Evolutionary conservation across 805 yeast species (phyloP).

Genomic region (Candida cerambycidarum): DNA sequence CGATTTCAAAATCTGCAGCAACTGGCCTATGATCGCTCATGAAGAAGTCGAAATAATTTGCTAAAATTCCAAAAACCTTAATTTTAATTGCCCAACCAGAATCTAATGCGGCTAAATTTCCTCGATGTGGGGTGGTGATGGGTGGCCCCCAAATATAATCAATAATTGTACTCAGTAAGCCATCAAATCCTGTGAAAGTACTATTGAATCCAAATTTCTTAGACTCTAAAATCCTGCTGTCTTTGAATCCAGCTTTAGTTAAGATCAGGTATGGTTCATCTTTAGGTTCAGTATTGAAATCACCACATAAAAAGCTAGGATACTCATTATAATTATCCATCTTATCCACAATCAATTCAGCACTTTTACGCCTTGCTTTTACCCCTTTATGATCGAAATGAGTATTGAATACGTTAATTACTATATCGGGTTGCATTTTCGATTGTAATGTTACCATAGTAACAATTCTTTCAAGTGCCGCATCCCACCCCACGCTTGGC

Average conservation of each 20-base stretch:
- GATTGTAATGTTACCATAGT: slow-evolving; percentile 36
- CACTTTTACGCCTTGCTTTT: slow-evolving; percentile 34
- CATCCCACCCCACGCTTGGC: slow-evolving; percentile 46
- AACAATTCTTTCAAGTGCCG: slow-evolving; percentile 40
- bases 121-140: not conserved
- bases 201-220: slow-evolving; percentile 40
- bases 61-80: slow-evolving; percentile 39
- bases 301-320: slow-evolving; percentile 43
- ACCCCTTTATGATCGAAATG: slow-evolving; percentile 44
- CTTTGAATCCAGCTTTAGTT: slow-evolving; percentile 27
- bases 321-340: slow-evolving; percentile 29
- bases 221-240: slow-evolving; percentile 31
- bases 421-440: slow-evolving; percentile 26
- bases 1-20: slow-evolving; percentile 19
- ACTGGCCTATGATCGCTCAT: slow-evolving; percentile 47
- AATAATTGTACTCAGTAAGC: slow-evolving; percentile 32
- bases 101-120: not conserved
- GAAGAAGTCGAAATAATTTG: slow-evolving; percentile 31
- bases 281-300: slow-evolving; percentile 41
- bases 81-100: slow-evolving; percentile 21
- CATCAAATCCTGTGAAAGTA: slow-evolving; percentile 53
- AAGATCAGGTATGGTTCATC: slow-evolving; percentile 44
- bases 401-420: slow-evolving; percentile 39
- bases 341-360: slow-evolving; percentile 33
- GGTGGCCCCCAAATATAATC: slow-evolving; percentile 48